Base-by-base conservation (phyloP, 1,139 yeast species). In the Meyerozyma athensensis region DNA sequence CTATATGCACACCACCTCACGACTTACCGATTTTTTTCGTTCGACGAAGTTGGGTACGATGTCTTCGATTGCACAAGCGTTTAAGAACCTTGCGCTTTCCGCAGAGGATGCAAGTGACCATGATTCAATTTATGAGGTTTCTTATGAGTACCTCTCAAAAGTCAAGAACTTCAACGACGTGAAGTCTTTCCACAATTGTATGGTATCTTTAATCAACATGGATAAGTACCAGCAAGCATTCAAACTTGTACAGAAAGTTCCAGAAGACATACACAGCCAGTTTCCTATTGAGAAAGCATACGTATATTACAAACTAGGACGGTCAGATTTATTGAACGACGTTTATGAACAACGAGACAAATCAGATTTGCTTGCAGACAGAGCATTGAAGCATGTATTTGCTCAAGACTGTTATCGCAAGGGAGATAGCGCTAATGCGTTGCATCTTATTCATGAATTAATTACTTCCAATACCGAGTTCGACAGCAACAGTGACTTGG, bases 391-490 rank as follows among this genome's bases (percentile, higher is more conserved):
- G 38, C 96, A 89, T 56, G 72, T 87, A n/a, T 60, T 81, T 44
- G 96, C 97, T 0, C 98, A 90, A 61, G 79, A 80, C 44, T 74
- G 73, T 53, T 87, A 85, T 64, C 81, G 81, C 52, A 57, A 59
- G 26, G 97, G 96, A 7, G 56, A 74, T 16, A 71, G 76, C 47
- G 55, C 52, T 1, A 68, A 72, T 34, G 80, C 96, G 0, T 65
- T 74, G 43, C 55, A 60, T 5, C 48, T 85, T 4, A 87, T 86
- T 54, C 61, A 71, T 36, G 61, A 63, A 4, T 62, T 86, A 39
- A 56, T 77, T 19, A 75, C 72, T 43, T 49, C 54, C 10, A 57
- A 60, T 39, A 56, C 59, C 34, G 53, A 59, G 37, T 53, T 59
- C 34, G 75, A 69, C 44, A 61, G 50, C 45, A 44, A 51, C 24